These are phyloP conservation scores for Casuarina cunninghamiana DNA, from an alignment of 306 rosid species.

Conservation along the genomic window DNA sequence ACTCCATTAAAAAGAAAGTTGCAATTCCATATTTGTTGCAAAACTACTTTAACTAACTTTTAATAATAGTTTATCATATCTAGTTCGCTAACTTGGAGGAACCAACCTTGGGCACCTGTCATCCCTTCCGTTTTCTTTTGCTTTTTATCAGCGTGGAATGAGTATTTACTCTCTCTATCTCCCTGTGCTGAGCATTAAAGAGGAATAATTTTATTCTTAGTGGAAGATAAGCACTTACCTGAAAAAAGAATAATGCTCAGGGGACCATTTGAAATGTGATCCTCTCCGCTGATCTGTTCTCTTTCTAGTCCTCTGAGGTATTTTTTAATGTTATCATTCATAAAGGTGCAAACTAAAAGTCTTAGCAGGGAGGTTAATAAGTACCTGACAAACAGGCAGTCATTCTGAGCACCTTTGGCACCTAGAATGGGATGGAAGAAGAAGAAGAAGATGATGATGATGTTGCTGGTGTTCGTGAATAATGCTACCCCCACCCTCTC, in stretches of 20 bases:
- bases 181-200: constrained; percentile 12
- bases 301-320: constrained; percentile 28
- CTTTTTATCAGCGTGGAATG: constrained; percentile 20
- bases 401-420: constrained; percentile 15
- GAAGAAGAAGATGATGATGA: constrained; percentile 44
- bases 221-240: constrained; percentile 36
- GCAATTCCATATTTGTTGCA: constrained; percentile 30
- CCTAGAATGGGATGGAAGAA: constrained; percentile 48
- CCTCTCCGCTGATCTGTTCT: constrained; percentile 41
- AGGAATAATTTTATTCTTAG: constrained; percentile 39
- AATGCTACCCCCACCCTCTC: constrained; percentile 33
- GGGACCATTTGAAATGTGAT: constrained; percentile 31
- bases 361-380: constrained; percentile 24
- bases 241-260: constrained; percentile 30
- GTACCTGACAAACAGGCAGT: constrained; percentile 5
- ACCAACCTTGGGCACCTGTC: not conserved
- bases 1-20: constrained; percentile 19
- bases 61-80: constrained; percentile 18
- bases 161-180: constrained; percentile 4
- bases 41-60: constrained; percentile 33
- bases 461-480: not conserved
- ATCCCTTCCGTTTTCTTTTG: too few relatives aligned
- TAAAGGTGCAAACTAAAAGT: constrained; percentile 8
- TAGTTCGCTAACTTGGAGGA: not conserved
- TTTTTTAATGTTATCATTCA: constrained; percentile 19